These are phyloP conservation scores for Scopulariopsis brevicaulis DNA, from an alignment of 2,329 filamentous ascomycete species.

Conservation along the genomic window DNA sequence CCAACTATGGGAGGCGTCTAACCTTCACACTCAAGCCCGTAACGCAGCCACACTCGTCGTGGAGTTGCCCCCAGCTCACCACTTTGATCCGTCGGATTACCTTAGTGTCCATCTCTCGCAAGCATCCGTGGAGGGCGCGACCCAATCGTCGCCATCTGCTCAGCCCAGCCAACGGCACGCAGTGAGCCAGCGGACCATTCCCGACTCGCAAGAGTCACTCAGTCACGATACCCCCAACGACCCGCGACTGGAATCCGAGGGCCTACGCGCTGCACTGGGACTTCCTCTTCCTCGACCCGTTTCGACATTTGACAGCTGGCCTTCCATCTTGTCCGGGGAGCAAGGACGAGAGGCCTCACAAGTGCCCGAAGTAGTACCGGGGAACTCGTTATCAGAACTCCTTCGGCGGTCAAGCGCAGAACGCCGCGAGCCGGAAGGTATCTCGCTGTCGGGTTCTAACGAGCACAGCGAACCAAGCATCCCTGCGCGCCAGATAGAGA, in stretches of 20 bases:
- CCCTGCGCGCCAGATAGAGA: slow-evolving; percentile 1
- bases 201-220: slow-evolving; percentile 27
- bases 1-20: slow-evolving; percentile 9
- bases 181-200: slow-evolving; percentile 25
- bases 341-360: neutral
- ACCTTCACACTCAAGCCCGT: slow-evolving; percentile 4
- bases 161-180: slow-evolving; percentile 16
- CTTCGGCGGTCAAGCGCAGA: neutral
- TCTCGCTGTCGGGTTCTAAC: neutral
- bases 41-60: slow-evolving; percentile 13
- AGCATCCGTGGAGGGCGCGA: slow-evolving; percentile 13
- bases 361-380: neutral
- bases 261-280: slow-evolving; percentile 4
- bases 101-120: slow-evolving; percentile 19
- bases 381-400: neutral
- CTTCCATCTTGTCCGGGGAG: neutral
- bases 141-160: slow-evolving; percentile 12
- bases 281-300: slow-evolving; percentile 2
- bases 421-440: neutral
- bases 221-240: slow-evolving; percentile 10
- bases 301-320: neutral
- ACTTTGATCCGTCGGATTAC: slow-evolving; percentile 23
- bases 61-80: slow-evolving; percentile 16
- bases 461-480: neutral
- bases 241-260: slow-evolving; percentile 11